Percentiles rank a stretch among this genome's conserved stretches.
Evolutionary conservation across 2,329 filamentous ascomycete genomes (phyloP).

Genomic region (Aspergillus sp.): DNA sequence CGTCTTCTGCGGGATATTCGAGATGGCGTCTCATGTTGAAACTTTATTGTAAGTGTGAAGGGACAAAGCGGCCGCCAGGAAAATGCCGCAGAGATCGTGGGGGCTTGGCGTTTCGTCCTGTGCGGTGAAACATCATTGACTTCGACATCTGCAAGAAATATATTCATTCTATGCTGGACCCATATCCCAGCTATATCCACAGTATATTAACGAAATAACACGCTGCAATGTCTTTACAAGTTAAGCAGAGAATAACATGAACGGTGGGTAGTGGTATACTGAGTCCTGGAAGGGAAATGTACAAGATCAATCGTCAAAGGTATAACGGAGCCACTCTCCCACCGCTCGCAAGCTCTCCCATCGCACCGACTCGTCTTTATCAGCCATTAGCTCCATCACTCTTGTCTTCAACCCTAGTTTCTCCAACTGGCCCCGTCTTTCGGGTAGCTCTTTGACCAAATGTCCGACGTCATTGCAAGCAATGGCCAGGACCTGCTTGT

Average conservation of each 20-base stretch:
- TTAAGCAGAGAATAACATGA: background rate
- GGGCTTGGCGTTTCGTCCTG: background rate
- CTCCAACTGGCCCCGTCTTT: constrained; percentile 77
- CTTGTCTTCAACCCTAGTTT: constrained; percentile 80
- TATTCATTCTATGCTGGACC: background rate
- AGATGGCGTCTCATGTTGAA: background rate
- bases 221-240: constrained; percentile 13
- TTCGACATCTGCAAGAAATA: background rate
- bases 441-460: constrained; percentile 84
- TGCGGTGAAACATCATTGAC: background rate
- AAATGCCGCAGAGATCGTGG: background rate
- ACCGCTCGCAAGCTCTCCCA: constrained; percentile 91
- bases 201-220: constrained; percentile 4
- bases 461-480: constrained; percentile 90
- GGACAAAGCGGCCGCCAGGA: background rate
- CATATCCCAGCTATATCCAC: constrained; percentile 5
- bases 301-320: constrained; percentile 52
- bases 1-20: background rate
- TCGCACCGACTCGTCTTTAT: constrained; percentile 80
- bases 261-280: constrained; percentile 3
- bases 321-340: constrained; percentile 73
- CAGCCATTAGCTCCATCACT: constrained; percentile 92
- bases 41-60: background rate
- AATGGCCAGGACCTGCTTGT: constrained; percentile 83
- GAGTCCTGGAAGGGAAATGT: constrained; percentile 8